Evolutionary conservation across 2,329 filamentous ascomycete species (phyloP).

Genomic region (Teratosphaeria epicoccoides): DNA sequence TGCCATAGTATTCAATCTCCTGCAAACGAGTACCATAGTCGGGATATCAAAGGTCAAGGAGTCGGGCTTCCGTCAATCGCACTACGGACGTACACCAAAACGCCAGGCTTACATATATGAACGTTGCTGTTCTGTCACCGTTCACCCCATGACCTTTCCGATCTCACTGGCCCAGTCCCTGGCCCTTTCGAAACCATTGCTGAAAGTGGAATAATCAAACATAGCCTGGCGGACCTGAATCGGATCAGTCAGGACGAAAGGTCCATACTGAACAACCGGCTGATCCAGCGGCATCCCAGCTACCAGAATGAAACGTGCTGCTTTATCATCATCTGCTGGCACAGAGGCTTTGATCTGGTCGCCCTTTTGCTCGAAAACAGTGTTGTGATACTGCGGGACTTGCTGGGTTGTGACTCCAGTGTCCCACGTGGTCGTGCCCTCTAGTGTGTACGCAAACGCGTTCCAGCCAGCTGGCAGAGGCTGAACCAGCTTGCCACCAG

Average conservation of each 20-base stretch:
- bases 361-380: conserved; percentile 73
- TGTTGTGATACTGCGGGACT: conserved; percentile 69
- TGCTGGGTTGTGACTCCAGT: conserved; percentile 38
- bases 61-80: too few relatives aligned
- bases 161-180: conserved; percentile 77
- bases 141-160: conserved; percentile 57
- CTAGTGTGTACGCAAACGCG: conserved; percentile 76
- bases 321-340: conserved; percentile 51
- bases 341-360: conserved; percentile 66
- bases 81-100: neutral
- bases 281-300: conserved; percentile 73
- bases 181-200: conserved; percentile 72
- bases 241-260: conserved; percentile 65
- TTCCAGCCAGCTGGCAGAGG: conserved; percentile 73
- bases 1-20: too few relatives aligned
- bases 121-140: neutral
- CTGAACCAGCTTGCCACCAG: conserved; percentile 69
- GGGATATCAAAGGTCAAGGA: too few relatives aligned
- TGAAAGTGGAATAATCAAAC: conserved; percentile 59
- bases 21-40: too few relatives aligned
- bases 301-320: conserved; percentile 55
- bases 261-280: conserved; percentile 71
- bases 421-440: conserved; percentile 58
- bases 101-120: neutral
- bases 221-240: conserved; percentile 68